phyloP scores from a whole-genome alignment of 2,329 filamentous ascomycete genomes.

The Beauveria sp. region DNA sequence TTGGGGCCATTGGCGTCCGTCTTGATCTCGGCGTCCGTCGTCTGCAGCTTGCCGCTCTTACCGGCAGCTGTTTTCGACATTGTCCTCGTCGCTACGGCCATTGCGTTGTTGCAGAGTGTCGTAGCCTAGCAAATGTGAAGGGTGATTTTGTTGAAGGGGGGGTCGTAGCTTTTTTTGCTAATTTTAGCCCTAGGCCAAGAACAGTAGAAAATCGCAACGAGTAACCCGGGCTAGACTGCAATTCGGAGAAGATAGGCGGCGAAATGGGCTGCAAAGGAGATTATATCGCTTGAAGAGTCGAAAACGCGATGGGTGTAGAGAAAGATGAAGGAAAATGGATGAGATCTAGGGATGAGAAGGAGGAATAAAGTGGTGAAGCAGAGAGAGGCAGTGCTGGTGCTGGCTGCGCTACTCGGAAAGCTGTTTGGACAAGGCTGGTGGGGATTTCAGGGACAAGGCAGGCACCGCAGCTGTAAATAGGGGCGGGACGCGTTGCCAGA shows the following conservation, averaged over 20 bases:
- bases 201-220: neutral
- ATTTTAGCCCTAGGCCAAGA: neutral
- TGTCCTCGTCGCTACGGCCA: slow-evolving; percentile 5
- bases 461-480: neutral
- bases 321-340: neutral
- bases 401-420: neutral
- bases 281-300: neutral
- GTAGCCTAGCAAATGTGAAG: neutral
- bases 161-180: neutral
- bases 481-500: neutral
- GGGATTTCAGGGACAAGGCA: neutral
- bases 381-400: neutral
- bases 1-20: slow-evolving; percentile 22
- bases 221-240: neutral
- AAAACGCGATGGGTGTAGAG: neutral
- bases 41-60: neutral
- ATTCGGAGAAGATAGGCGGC: neutral
- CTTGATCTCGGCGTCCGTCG: neutral
- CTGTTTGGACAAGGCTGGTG: neutral
- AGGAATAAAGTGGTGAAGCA: neutral
- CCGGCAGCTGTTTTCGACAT: slow-evolving; percentile 5
- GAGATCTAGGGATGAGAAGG: neutral
- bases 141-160: neutral
- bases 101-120: neutral
- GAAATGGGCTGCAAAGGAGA: neutral